Percentiles rank a stretch among this genome's conserved stretches.
These are phyloP conservation scores for Vanrija sp. DNA, from an alignment of 1,284 basidiomycete genomes.

Conservation along the genomic window DNA sequence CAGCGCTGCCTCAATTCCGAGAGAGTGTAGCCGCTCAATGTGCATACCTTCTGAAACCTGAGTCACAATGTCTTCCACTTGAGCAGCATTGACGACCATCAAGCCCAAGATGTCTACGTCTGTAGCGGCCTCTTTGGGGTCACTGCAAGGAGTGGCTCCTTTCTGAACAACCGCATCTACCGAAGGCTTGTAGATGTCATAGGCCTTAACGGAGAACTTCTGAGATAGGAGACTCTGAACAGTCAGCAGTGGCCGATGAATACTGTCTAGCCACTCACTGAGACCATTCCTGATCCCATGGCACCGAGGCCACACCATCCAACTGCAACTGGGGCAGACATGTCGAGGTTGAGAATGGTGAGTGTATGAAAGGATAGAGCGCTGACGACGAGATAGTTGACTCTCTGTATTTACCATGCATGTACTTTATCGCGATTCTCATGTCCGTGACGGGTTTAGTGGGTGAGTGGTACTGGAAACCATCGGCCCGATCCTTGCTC, in stretches of 20 bases:
- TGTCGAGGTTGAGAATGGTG: no score
- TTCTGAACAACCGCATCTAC: constrained; percentile 26
- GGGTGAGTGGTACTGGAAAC: no score
- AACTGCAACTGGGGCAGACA: constrained; percentile 9
- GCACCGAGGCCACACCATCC: constrained; percentile 44
- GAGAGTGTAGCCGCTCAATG: no score
- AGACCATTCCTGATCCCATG: constrained; percentile 41
- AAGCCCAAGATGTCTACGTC: constrained; percentile 35
- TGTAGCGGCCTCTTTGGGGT: constrained; percentile 27
- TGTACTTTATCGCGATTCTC: background rate
- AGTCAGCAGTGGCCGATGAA: background rate
- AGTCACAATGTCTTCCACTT: constrained; percentile 39
- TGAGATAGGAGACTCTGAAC: constrained; percentile 27
- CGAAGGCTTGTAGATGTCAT: constrained; percentile 40
- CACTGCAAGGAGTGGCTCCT: constrained; percentile 19
- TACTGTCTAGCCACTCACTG: constrained; percentile 16
- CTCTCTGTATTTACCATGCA: no score
- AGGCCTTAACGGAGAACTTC: constrained; percentile 36
- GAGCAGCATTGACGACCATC: constrained; percentile 44
- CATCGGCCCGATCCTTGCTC: no score
- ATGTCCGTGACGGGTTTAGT: no score
- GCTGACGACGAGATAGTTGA: no score
- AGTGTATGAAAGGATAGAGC: no score
- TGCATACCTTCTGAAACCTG: constrained; percentile 30
- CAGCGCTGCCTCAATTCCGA: no score